Base-by-base conservation (phyloP, 2,329 filamentous ascomycete genomes). In the Paramyrothecium roridum region DNA sequence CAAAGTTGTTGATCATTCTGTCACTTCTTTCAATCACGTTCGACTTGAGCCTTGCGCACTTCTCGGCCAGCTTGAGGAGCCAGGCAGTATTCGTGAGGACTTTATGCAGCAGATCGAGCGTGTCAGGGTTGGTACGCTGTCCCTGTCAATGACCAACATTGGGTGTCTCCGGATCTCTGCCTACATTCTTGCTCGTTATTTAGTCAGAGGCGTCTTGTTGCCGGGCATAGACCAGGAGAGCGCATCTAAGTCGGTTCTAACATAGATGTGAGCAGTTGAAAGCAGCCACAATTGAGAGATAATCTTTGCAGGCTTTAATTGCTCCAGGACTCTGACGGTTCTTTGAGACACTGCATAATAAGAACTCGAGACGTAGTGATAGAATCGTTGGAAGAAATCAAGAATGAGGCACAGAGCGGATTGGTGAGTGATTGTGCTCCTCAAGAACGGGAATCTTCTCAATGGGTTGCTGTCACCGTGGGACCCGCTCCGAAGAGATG, bases 1-100 rank as follows among this genome's bases (percentile, higher is more conserved):
- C 3, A 68, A 67, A 50, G 52, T 52, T 2, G n/a, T 70, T 20
- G 61, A 70, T 55, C 68, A 73, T 52, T 56, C 68, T 16, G 57
- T 73, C 8, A 73, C 71, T 6, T 65, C 57, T 3, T 74, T 73
- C 54, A 30, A 65, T 34, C 64, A 72, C 26, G 67, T 73, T 1
- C 58, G 53, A 1, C 62, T 73, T 3, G 53, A 58, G 3, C 33
- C 54, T 1, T 59, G 52, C 0, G 61, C 70, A 1, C 61, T 74
- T 1, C 63, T 74, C 0, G 67, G 70, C 0, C 57, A 57, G 1
- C n/a, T 55, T 43, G 21, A 59, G 23, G 33, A 22, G 16, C 51
- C 63, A 2, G 11, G 51, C 1, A 56, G 68, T 34, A 51, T 59
- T n/a, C 65, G 63, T 8, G 21, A 52, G 0, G 62, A 64, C 2